Evolutionary conservation across 345 rosid genomes (phyloP).

Genomic region (Populus tremula): DNA sequence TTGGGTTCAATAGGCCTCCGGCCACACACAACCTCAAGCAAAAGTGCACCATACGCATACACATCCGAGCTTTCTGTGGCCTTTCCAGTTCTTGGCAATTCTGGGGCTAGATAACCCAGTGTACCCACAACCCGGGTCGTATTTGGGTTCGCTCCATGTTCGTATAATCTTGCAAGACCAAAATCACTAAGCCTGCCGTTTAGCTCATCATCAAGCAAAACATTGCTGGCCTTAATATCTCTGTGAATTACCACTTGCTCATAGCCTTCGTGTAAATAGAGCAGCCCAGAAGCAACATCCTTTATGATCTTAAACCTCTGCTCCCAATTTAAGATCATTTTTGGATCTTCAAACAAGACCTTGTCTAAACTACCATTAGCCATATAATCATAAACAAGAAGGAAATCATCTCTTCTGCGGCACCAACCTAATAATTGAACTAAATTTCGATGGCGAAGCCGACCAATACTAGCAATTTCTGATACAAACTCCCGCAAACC

Average conservation of each 20-base stretch:
- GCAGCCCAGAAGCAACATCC: conserved; percentile 25
- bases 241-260: conserved; percentile 28
- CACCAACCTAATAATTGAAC: conserved; percentile 28
- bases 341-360: conserved; percentile 20
- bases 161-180: conserved; percentile 24
- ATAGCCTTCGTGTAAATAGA: conserved; percentile 25
- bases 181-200: conserved; percentile 24
- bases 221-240: conserved; percentile 26
- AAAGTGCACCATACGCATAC: conserved; percentile 26
- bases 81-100: conserved; percentile 24
- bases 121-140: conserved; percentile 29
- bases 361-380: conserved; percentile 25
- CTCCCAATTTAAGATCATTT: conserved; percentile 18
- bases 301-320: conserved; percentile 26
- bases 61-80: conserved; percentile 25
- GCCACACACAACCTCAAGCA: conserved; percentile 24
- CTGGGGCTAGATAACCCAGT: conserved; percentile 27
- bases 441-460: conserved; percentile 26
- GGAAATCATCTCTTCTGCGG: conserved; percentile 17
- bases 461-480: conserved; percentile 24
- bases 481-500: conserved; percentile 23
- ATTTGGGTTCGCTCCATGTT: conserved; percentile 24
- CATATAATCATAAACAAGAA: conserved; percentile 28
- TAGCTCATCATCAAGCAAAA: conserved; percentile 16
- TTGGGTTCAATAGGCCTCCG: conserved; percentile 21